phyloP scores from a whole-genome alignment of 257 asterid genomes.

The Ilex asprella region DNA sequence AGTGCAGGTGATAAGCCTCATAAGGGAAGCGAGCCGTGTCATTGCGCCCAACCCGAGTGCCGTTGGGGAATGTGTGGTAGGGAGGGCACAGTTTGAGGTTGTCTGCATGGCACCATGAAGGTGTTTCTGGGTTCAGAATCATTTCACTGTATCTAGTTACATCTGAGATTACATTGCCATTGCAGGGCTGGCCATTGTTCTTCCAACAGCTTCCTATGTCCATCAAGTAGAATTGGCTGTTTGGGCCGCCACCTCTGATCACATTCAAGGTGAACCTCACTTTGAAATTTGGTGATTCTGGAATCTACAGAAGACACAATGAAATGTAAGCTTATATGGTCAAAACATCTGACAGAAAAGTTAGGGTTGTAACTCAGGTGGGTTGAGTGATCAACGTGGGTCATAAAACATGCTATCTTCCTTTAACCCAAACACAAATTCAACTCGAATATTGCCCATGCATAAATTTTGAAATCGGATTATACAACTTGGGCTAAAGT shows the following conservation, averaged over 20 bases:
- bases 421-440: too few relatives aligned
- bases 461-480: too few relatives aligned
- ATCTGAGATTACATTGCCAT: slow-evolving; percentile 69
- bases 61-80: slow-evolving; percentile 61
- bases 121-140: slow-evolving; percentile 62
- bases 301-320: slow-evolving; percentile 29
- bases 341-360: too few relatives aligned
- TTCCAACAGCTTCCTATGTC: slow-evolving; percentile 98
- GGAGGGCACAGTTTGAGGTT: slow-evolving; percentile 57
- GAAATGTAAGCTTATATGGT: too few relatives aligned
- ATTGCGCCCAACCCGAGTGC: slow-evolving; percentile 40
- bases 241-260: slow-evolving; percentile 62
- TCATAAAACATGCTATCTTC: too few relatives aligned
- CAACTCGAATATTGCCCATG: too few relatives aligned
- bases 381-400: too few relatives aligned
- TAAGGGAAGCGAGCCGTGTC: slow-evolving; percentile 34
- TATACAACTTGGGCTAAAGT: too few relatives aligned
- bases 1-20: slow-evolving; percentile 67
- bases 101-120: slow-evolving; percentile 49
- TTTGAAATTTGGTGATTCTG: slow-evolving; percentile 71
- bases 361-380: too few relatives aligned
- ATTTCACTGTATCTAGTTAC: slow-evolving; percentile 81
- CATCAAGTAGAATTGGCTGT: slow-evolving; percentile 70
- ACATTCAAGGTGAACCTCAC: slow-evolving; percentile 67
- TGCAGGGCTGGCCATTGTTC: slow-evolving; percentile 65